A percentile compares a stretch with the other conserved stretches of the same genome.
Conservation (phyloP, 495 filamentous ascomycete species). For the Aspergillus carlsbadensis region DNA sequence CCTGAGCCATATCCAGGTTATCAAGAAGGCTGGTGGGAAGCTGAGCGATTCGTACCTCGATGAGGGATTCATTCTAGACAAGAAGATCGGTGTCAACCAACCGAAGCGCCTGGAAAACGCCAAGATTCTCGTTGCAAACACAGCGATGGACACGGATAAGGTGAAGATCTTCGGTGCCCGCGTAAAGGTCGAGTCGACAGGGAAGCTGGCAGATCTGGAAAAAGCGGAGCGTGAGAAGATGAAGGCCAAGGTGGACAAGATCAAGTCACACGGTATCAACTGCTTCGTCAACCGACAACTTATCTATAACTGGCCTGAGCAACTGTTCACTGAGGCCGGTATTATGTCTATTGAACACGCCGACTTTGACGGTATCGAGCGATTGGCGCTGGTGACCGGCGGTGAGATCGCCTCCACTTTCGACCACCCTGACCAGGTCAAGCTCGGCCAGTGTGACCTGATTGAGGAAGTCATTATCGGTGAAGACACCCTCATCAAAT, state of each 20-base stretch:
- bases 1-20: constrained; percentile 96
- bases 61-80: constrained; percentile 97
- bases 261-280: constrained; percentile 98
- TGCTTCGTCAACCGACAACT: constrained; percentile 99
- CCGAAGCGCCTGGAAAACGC: constrained; percentile 96
- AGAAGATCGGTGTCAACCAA: constrained; percentile 98
- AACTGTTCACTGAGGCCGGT: constrained; percentile 95
- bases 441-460: constrained; percentile 90
- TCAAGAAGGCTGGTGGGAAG: constrained; percentile 99
- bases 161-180: constrained; percentile 98
- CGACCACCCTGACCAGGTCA: constrained; percentile 94
- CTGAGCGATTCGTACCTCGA: constrained; percentile 95
- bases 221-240: constrained; percentile 99
- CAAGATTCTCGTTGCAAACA: constrained; percentile 97
- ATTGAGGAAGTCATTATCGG: constrained; percentile 99
- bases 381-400: constrained; percentile 90
- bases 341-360: constrained; percentile 99
- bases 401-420: constrained; percentile 98
- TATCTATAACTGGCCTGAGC: constrained; percentile 99
- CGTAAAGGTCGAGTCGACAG: constrained; percentile 89
- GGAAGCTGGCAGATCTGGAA: constrained; percentile 94
- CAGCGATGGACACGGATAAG: constrained; percentile 99
- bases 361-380: constrained; percentile 97
- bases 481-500: constrained; percentile 94
- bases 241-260: constrained; percentile 97